Percentiles rank a stretch among this genome's conserved stretches.
Conservation (phyloP, 805 yeast genomes). For the Ogataea henricii region DNA sequence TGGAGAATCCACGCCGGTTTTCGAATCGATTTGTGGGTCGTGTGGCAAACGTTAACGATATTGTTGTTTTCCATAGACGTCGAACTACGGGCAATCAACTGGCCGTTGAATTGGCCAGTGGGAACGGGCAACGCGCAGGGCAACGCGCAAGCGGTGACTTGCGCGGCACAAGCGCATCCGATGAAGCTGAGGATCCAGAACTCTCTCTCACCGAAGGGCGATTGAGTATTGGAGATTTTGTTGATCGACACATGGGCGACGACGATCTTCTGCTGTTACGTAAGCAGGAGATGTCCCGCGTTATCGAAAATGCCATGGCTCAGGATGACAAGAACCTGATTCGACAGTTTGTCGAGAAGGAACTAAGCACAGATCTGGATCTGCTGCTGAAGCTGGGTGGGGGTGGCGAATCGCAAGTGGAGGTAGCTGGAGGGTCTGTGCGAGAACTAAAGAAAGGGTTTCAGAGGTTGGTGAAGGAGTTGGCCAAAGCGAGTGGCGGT, state of each 20-base stretch:
- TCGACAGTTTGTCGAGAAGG: slow-evolving; percentile 59
- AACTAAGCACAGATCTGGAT: slow-evolving; percentile 53
- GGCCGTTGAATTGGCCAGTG: slow-evolving; percentile 18
- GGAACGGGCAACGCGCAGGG: slow-evolving; percentile 31
- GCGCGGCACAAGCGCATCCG: too few relatives aligned
- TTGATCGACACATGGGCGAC: slow-evolving; percentile 61
- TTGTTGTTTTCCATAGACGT: slow-evolving; percentile 65
- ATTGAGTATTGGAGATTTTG: slow-evolving; percentile 46
- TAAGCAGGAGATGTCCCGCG: slow-evolving; percentile 71
- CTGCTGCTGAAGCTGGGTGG: slow-evolving; percentile 47
- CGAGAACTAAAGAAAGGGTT: slow-evolving; percentile 32
- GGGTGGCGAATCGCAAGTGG: slow-evolving; percentile 35
- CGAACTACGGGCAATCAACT: slow-evolving; percentile 24
- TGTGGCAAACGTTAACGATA: slow-evolving; percentile 90
- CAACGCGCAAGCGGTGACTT: too few relatives aligned
- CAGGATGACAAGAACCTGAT: slow-evolving; percentile 81
- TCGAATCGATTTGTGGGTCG: slow-evolving; percentile 87
- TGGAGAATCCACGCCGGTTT: slow-evolving; percentile 86
- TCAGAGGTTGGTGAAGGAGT: slow-evolving; percentile 31
- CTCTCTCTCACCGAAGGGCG: slow-evolving; percentile 19
- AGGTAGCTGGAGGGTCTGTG: slow-evolving; percentile 16
- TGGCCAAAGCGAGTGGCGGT: slow-evolving; percentile 15
- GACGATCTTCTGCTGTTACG: slow-evolving; percentile 71
- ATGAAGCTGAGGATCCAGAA: slow-evolving; percentile 39
- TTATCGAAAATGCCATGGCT: slow-evolving; percentile 70